Base-by-base conservation (phyloP, 148 eudicot genomes). In the Amaranthus hypochondriacus region DNA sequence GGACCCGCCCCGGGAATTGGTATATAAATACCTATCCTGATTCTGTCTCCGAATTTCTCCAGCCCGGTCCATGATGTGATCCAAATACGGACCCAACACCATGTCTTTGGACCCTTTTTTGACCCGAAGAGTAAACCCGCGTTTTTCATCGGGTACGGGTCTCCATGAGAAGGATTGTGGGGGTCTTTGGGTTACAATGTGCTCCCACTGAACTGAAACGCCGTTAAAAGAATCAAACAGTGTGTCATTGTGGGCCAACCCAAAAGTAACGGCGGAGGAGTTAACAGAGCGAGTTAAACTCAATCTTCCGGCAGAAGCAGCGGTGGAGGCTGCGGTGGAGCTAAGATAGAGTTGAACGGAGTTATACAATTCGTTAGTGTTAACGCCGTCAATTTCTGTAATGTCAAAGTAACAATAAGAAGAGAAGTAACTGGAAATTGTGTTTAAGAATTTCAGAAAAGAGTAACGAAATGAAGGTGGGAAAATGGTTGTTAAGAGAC, bases 351-450 rank as follows among this genome's bases (percentile, higher is more conserved):
- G 96, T 70, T 94, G 98, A 48, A 87, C 98, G 55, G 98, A 87
- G 87, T 87, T 88, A 85, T 94, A 94, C 57, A 94, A 96, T 70
- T 94, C 98, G 84, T 94, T 94, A 64, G 98, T 91, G 83, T 90
- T 91, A 14, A 94, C 98, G 69, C 98, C 98, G 80, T 94, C 98
- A 62, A 89, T 91, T 77, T 94, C 98, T 1, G 96, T 90, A 67
- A 94, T 94, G 81, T 94, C 98, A 78, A 83, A 94, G 87, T 91
- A 92, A 77, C 88, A 89, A 73, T 89, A 87, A 52, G 85, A 39
- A 11, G 96, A 90, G 85, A 80, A 87, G 77, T 80, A 84, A 83
- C 70, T 73, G 63, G 81, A 82, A 78, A 93, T 42, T 7, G 93
- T 88, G 62, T 66, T 44, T 74, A 89, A 18, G 70, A 85, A 50